phyloP scores from a whole-genome alignment of 768 basidiomycete species.

The Agrocybe pediades region DNA sequence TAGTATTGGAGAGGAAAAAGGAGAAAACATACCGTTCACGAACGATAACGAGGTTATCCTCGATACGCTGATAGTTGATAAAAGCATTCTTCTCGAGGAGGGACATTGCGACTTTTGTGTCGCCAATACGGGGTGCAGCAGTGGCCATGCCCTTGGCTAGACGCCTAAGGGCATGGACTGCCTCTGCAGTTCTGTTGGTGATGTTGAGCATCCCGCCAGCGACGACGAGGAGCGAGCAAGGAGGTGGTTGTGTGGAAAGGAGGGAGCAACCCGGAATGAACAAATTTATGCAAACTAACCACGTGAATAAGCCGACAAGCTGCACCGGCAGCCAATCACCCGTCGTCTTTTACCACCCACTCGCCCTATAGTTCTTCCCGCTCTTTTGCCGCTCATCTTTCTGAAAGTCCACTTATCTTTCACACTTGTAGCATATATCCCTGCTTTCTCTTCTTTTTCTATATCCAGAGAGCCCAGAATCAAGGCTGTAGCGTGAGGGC shows the following conservation, averaged over 20 bases:
- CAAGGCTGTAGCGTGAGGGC: no score
- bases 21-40: slow-evolving; percentile 65
- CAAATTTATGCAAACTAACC: slow-evolving; percentile 40
- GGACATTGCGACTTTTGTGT: slow-evolving; percentile 90
- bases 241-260: slow-evolving; percentile 28
- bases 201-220: slow-evolving; percentile 63
- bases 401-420: background rate
- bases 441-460: background rate
- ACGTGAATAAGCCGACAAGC: slow-evolving; percentile 36
- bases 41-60: slow-evolving; percentile 92
- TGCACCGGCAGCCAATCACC: slow-evolving; percentile 34
- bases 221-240: slow-evolving; percentile 27
- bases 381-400: slow-evolving; percentile 21
- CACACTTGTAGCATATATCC: no score
- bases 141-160: slow-evolving; percentile 79
- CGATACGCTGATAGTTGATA: slow-evolving; percentile 97
- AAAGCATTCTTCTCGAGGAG: slow-evolving; percentile 79
- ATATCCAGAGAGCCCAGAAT: no score
- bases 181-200: slow-evolving; percentile 54
- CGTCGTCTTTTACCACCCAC: slow-evolving; percentile 19
- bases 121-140: slow-evolving; percentile 77
- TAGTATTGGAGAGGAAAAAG: background rate
- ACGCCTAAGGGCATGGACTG: slow-evolving; percentile 53
- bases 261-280: slow-evolving; percentile 36
- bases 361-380: slow-evolving; percentile 18